Conservation (phyloP, 768 basidiomycete species). For the Serendipita sp. region DNA sequence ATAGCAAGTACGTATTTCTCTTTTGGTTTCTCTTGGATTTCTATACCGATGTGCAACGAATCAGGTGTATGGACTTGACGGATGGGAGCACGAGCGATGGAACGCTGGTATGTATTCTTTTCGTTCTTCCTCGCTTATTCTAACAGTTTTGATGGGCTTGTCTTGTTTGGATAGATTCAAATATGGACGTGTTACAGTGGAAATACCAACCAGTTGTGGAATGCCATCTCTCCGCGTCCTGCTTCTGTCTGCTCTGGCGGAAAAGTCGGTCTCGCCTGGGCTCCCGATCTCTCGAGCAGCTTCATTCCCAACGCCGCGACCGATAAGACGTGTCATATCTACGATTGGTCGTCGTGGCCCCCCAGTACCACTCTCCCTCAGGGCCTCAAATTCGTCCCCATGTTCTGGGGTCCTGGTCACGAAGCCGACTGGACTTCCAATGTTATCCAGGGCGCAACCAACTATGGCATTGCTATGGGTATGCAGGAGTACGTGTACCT, state of each 20-base stretch:
- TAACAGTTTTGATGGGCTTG: neutral
- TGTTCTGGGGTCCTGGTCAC: neutral
- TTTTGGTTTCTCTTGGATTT: neutral
- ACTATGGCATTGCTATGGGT: neutral
- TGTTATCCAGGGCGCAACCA: neutral
- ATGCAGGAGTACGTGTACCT: neutral
- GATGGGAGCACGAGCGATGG: neutral
- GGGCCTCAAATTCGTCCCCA: neutral
- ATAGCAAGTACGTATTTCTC: neutral
- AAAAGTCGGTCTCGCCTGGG: neutral
- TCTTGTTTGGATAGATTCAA: neutral
- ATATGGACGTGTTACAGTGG: neutral
- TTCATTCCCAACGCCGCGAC: neutral
- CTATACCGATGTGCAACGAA: too few relatives aligned
- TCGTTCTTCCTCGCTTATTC: too few relatives aligned
- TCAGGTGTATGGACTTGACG: neutral
- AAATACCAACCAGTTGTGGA: neutral
- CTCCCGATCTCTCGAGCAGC: neutral
- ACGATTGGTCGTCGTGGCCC: neutral
- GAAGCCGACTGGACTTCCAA: neutral
- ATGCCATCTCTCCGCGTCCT: neutral
- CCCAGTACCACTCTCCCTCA: neutral
- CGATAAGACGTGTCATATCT: neutral
- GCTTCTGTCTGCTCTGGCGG: neutral
- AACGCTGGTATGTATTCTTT: neutral